Evolutionary conservation across 2,329 filamentous ascomycete genomes (phyloP), one percentile per base, ranked within the genome.

Genomic region (Fusarium sp.): DNA sequence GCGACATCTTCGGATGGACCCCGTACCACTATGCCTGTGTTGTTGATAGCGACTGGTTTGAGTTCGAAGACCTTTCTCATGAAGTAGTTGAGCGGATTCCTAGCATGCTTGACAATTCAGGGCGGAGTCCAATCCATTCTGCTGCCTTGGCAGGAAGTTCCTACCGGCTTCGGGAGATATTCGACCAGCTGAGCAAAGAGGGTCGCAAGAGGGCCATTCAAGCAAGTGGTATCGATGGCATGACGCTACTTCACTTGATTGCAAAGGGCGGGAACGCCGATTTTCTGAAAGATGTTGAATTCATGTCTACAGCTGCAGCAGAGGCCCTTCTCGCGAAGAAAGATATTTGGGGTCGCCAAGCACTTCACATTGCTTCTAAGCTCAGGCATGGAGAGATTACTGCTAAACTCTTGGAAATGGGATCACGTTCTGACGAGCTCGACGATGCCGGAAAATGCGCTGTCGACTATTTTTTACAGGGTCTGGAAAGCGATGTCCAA

Each of bases 401-500:
- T 1, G 0, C 3, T 0, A 8, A 43, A 14, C 41, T 43, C n/a
- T 22, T 22, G 41, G n/a, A 43, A 22, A 43, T 43, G 41, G 41
- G 41, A 22, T 8, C 11, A 11, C 41, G n/a, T 1, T 43, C 41
- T 43, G n/a, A 22, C 14, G n/a, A 22, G 11, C n/a, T 22, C 6
- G 39, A 43, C 1, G n/a, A 43, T 20, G 1, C n/a, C 6, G 39
- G 39, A 1, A 43, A 1, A 20, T 43, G n/a, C 6, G 10, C 39
- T 43, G n/a, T 7, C n/a, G 3, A 43, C 39, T 43, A 20, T 7
- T 14, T 43, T 1, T 10, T 43, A 0, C 39, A 43, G 10, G 3
- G 11, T 0, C 39, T 4, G n/a, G n/a, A 41, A 20, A 13, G 10
- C 5, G 5, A 1, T 3, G 2, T 6, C 3, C 39, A 41, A 20